These are phyloP conservation scores for Xylaria longipes DNA, from an alignment of 495 filamentous ascomycete species.

Conservation along the genomic window DNA sequence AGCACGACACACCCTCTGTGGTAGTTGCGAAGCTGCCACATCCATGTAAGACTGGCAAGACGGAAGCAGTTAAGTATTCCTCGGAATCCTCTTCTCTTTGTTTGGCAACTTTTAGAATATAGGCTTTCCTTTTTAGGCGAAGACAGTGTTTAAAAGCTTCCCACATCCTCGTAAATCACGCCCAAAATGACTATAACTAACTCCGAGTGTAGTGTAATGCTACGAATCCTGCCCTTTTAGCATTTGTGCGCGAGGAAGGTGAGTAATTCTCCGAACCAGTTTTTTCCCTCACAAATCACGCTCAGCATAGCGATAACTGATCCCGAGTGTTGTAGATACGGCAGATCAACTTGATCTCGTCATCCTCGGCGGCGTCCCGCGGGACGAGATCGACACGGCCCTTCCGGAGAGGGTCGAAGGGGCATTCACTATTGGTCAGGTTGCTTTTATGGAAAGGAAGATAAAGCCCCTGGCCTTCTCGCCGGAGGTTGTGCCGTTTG, in stretches of 20 bases:
- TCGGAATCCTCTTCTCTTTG: background rate
- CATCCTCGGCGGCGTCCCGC: background rate
- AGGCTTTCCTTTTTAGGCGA: background rate
- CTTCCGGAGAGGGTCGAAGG: background rate
- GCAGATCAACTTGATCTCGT: conserved; percentile 10
- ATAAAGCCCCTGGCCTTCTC: background rate
- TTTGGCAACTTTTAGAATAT: background rate
- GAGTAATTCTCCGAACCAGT: background rate
- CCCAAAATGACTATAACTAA: background rate
- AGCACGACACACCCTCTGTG: background rate
- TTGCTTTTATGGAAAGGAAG: background rate
- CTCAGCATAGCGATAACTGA: background rate
- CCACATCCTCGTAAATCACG: background rate
- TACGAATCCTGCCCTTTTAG: background rate
- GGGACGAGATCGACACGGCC: background rate
- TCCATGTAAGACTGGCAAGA: background rate
- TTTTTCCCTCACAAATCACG: background rate
- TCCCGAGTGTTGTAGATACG: background rate
- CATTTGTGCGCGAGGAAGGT: conserved; percentile 15
- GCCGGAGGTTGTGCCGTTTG: background rate
- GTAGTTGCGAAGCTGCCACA: conserved; percentile 17
- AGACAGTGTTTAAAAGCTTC: background rate
- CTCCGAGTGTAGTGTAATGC: background rate
- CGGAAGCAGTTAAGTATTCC: background rate
- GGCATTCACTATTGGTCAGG: background rate